Percentiles rank a stretch among this genome's conserved stretches.
Evolutionary conservation across 2,329 filamentous ascomycete genomes (phyloP).

Genomic region (Fusarium heterosporum): DNA sequence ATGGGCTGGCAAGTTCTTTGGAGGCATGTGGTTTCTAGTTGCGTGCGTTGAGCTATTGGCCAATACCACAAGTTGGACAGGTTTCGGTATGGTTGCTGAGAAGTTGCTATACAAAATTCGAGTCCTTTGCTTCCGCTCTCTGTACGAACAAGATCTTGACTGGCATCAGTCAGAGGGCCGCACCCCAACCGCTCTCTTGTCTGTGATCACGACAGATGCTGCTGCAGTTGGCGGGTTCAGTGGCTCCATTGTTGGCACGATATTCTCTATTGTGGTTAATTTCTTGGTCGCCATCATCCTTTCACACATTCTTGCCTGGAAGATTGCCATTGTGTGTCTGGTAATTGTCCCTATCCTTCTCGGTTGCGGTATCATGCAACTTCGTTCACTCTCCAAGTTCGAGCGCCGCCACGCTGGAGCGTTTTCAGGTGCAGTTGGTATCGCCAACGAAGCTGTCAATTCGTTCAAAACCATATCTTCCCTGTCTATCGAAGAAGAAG

Average conservation of each 20-base stretch:
- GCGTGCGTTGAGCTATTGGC: slow-evolving; percentile 61
- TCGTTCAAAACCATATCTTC: slow-evolving; percentile 73
- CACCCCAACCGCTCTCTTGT: slow-evolving; percentile 71
- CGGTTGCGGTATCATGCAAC: slow-evolving; percentile 75
- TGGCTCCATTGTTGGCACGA: slow-evolving; percentile 76
- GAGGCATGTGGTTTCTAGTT: slow-evolving; percentile 67
- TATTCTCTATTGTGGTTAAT: slow-evolving; percentile 76
- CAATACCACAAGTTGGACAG: slow-evolving; percentile 67
- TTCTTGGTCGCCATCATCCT: slow-evolving; percentile 75
- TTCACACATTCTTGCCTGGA: slow-evolving; percentile 79
- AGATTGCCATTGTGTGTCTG: slow-evolving; percentile 78
- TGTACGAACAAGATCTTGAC: slow-evolving; percentile 74
- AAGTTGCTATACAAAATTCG: slow-evolving; percentile 73
- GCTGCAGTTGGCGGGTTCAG: slow-evolving; percentile 75
- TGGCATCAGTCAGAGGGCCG: slow-evolving; percentile 77
- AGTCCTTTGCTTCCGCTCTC: slow-evolving; percentile 71
- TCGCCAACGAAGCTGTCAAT: slow-evolving; percentile 75
- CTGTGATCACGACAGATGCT: slow-evolving; percentile 76
- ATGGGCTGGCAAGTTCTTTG: slow-evolving; percentile 60
- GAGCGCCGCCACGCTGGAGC: slow-evolving; percentile 73
- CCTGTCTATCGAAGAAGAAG: slow-evolving; percentile 64
- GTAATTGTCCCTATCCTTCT: slow-evolving; percentile 76
- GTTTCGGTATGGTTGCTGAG: slow-evolving; percentile 66
- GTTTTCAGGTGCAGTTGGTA: slow-evolving; percentile 71
- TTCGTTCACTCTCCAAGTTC: slow-evolving; percentile 70